phyloP scores from a whole-genome alignment of 1,284 basidiomycete genomes.

The Cutaneotrichosporon arboriforme region DNA sequence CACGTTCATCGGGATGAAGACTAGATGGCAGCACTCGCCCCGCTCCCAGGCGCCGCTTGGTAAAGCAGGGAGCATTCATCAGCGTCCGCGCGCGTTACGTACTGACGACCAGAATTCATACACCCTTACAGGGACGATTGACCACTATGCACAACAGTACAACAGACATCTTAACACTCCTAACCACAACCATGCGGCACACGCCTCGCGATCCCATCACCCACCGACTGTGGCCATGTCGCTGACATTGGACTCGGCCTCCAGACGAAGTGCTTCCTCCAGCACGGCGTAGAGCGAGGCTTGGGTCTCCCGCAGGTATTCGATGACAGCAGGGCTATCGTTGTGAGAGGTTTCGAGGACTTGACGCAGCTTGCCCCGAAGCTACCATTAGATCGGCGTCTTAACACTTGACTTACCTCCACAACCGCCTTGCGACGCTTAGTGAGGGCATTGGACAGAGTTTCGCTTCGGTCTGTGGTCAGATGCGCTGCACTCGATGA shows the following conservation, averaged over 20 bases:
- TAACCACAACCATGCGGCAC: too few species aligned
- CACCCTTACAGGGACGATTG: too few species aligned
- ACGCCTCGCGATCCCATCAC: too few species aligned
- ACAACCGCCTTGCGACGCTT: conserved; percentile 17
- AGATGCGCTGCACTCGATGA: not conserved
- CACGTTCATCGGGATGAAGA: conserved; percentile 3
- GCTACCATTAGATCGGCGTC: conserved; percentile 3
- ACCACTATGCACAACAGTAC: too few species aligned
- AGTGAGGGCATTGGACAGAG: conserved; percentile 8
- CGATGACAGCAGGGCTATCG: not conserved
- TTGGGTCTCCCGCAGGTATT: conserved; percentile 8
- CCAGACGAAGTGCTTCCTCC: not conserved
- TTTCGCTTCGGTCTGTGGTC: conserved; percentile 12
- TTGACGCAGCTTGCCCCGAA: conserved; percentile 12
- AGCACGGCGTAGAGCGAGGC: conserved; percentile 3
- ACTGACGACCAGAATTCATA: too few species aligned
- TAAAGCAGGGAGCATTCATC: too few species aligned
- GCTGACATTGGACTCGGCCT: not conserved
- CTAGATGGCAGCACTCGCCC: not conserved
- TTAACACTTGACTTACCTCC: conserved; percentile 4
- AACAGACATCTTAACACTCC: too few species aligned
- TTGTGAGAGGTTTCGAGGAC: conserved; percentile 6
- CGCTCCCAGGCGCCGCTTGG: too few species aligned
- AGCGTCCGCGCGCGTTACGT: too few species aligned
- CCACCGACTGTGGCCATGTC: not conserved